Evolutionary conservation across 2,329 filamentous ascomycete species (phyloP), one percentile per base, ranked within the genome.

Genomic region (Fusarium denticulatum): DNA sequence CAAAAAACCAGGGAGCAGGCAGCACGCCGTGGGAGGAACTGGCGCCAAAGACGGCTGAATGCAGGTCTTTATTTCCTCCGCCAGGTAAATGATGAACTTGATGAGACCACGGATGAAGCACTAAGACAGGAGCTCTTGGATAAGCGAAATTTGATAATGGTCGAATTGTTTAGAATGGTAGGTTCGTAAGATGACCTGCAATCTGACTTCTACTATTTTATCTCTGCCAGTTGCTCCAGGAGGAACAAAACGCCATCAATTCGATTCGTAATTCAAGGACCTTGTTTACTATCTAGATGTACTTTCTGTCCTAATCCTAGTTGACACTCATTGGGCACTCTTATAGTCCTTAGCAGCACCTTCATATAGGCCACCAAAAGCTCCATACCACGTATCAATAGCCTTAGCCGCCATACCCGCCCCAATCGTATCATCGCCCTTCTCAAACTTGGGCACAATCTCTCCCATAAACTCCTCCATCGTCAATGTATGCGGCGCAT

Each of bases 401-500:
- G 88, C 62, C 0, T 43, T 52, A 5, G 74, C 59, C 71, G 80
- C 83, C 74, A 81, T 80, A 0, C 88, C 87, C 2, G 87, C 86
- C 12, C 80, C 79, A 66, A 90, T 86, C 6, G 83, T 85, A 58
- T 88, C 86, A 13, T 85, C 81, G 0, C 86, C 87, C 3, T 77
- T 78, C 76, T 86, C 84, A 79, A 86, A 82, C 68, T 84, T 85
- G 50, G 76, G 74, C 2, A 79, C 71, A 4, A 89, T 79, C 58
- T 86, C 84, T 10, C 83, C 79, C 80, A 89, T 86, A 69, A 90
- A 90, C 78, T 90, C 88, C 1, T 87, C 85, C 8, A 89, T 78
- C 2, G 79, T 83, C 77, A 91, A 71, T 0, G 77, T 64, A 15
- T 60, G 65, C 4, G 69, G 71, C 42, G 87, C 88, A n/a, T 88